Evolutionary conservation across 192 early-diverging fungal genomes (phyloP).

Genomic region (Phycomyces blakesleeanus): DNA sequence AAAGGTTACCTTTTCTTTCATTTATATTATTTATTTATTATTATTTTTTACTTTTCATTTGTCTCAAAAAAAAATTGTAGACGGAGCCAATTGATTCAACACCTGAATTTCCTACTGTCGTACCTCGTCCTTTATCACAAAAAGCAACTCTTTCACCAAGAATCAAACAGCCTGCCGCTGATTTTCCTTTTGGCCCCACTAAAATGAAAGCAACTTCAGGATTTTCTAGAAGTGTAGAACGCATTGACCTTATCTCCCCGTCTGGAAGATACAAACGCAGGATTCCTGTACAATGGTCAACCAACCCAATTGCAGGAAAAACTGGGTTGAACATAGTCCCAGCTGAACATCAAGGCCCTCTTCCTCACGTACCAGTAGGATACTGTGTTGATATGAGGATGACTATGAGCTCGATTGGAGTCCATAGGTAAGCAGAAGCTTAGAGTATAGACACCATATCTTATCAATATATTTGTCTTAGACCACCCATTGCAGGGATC

Average conservation of each 20-base stretch:
- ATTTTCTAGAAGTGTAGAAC: too few species aligned
- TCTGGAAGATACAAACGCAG: background rate
- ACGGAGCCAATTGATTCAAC: too few species aligned
- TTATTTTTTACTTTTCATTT: too few species aligned
- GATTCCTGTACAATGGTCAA: background rate
- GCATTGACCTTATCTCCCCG: background rate
- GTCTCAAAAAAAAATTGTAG: too few species aligned
- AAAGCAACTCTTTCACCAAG: too few species aligned
- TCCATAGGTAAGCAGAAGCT: background rate
- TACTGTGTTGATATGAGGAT: background rate
- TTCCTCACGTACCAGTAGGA: constrained; percentile 2
- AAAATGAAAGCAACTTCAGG: too few species aligned
- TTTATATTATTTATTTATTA: too few species aligned
- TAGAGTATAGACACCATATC: background rate
- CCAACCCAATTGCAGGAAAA: background rate
- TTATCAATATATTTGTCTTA: background rate
- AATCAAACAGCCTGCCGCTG: too few species aligned
- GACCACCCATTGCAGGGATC: constrained; percentile 63
- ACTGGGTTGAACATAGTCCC: background rate
- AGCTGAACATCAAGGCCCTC: background rate
- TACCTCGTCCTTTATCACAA: too few species aligned
- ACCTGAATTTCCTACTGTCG: too few species aligned
- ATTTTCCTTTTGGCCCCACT: too few species aligned
- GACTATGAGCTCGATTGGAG: constrained; percentile 3
- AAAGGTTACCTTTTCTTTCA: too few species aligned